Conservation (phyloP, 805 yeast species). For the Nakazawaea siamensis region DNA sequence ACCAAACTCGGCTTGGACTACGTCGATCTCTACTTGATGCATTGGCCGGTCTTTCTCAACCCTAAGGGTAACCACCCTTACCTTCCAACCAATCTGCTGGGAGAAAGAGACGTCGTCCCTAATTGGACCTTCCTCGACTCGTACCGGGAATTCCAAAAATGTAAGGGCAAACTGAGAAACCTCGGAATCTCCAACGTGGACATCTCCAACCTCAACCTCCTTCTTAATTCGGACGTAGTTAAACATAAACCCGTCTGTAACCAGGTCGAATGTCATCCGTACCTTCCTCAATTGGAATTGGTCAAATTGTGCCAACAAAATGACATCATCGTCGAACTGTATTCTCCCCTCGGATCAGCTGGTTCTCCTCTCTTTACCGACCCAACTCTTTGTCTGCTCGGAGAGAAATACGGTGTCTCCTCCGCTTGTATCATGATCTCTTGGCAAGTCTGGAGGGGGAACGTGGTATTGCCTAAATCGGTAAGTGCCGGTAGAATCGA, state of each 20-base stretch:
- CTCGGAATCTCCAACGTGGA: conserved; percentile 79
- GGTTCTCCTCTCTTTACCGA: conserved; percentile 41
- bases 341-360: conserved; percentile 65
- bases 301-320: conserved; percentile 42
- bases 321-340: conserved; percentile 59
- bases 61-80: conserved; percentile 6
- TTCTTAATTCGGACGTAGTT: conserved; percentile 35
- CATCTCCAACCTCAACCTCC: conserved; percentile 38
- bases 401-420: conserved; percentile 31
- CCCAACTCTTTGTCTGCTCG: conserved; percentile 32
- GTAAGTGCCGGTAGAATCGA: conserved; percentile 22
- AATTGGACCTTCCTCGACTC: conserved; percentile 42
- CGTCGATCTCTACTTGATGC: conserved; percentile 57
- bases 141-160: conserved; percentile 57
- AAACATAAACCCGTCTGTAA: conserved; percentile 58
- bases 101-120: conserved; percentile 22
- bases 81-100: conserved; percentile 4
- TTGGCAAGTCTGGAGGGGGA: conserved; percentile 51
- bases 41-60: conserved; percentile 44
- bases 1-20: conserved; percentile 46
- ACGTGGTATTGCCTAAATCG: conserved; percentile 30
- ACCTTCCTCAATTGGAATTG: conserved; percentile 57
- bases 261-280: conserved; percentile 75
- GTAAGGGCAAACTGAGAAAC: conserved; percentile 50
- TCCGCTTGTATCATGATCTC: conserved; percentile 47